Percentiles rank a stretch among this genome's conserved stretches.
These are phyloP conservation scores for Claviceps purpurea DNA, from an alignment of 2,329 filamentous ascomycete genomes.

Conservation along the genomic window DNA sequence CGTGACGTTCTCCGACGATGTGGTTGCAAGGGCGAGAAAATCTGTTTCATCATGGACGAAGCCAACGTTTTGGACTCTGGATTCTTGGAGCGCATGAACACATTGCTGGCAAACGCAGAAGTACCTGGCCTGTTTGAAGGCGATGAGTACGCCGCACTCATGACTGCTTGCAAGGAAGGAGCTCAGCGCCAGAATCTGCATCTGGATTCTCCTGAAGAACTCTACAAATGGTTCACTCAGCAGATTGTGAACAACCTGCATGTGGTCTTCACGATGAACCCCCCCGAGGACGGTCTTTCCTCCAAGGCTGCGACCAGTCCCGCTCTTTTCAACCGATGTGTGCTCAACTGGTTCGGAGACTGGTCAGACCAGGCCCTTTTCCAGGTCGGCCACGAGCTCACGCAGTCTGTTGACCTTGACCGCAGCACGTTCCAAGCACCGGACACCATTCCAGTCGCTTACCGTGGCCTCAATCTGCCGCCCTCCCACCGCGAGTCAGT, in stretches of 20 bases:
- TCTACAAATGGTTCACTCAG: conserved; percentile 99
- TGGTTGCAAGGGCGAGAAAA: conserved; percentile 97
- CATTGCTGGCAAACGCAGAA: conserved; percentile 94
- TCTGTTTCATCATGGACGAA: conserved; percentile 99
- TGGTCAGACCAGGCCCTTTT: conserved; percentile 99
- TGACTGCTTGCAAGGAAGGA: conserved; percentile 98
- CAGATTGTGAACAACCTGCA: conserved; percentile 99
- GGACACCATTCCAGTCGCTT: conserved; percentile 86
- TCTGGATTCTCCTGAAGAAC: conserved; percentile 91
- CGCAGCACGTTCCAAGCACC: conserved; percentile 73
- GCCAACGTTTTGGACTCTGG: conserved; percentile 96
- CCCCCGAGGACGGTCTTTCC: conserved; percentile 83
- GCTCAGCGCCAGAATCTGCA: conserved; percentile 90
- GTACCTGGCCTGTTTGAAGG: conserved; percentile 97
- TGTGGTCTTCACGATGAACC: conserved; percentile 99
- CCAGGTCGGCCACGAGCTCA: conserved; percentile 92
- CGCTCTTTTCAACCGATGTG: conserved; percentile 96
- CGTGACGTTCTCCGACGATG: conserved; percentile 85
- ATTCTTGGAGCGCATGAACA: conserved; percentile 99
- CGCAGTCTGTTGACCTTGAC: conserved; percentile 90
- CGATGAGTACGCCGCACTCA: conserved; percentile 95
- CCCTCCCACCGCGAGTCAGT: conserved; percentile 84
- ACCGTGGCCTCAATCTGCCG: conserved; percentile 70
- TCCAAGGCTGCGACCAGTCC: conserved; percentile 97
- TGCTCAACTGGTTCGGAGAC: conserved; percentile 99